These are phyloP conservation scores for Trapa incisa DNA, from an alignment of 345 rosid species.

Conservation along the genomic window DNA sequence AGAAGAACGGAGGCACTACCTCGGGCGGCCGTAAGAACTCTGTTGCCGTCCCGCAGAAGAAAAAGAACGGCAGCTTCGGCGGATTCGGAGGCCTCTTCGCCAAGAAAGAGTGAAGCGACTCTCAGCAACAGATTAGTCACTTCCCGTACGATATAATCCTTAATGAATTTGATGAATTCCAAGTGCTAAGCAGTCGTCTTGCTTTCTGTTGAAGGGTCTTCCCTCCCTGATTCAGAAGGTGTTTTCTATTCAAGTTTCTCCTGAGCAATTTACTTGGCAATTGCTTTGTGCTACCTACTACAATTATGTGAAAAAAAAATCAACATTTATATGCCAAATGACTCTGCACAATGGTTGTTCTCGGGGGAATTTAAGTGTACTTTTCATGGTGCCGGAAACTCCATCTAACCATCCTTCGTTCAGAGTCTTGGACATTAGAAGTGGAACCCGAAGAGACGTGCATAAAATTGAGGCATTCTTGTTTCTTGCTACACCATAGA, in stretches of 20 bases:
- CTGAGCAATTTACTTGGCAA: background rate
- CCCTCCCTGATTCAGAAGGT: background rate
- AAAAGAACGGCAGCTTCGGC: constrained; percentile 38
- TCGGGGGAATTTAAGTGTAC: background rate
- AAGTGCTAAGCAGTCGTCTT: background rate
- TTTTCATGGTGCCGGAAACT: background rate
- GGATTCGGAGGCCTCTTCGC: constrained; percentile 60
- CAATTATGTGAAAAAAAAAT: background rate
- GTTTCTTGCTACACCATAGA: background rate
- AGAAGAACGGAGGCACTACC: constrained; percentile 24
- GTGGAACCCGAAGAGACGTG: background rate
- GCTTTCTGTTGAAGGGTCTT: background rate
- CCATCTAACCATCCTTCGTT: background rate
- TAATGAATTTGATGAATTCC: constrained; percentile 4
- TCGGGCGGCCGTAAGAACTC: constrained; percentile 35
- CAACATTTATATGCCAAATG: background rate
- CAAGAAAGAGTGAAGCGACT: constrained; percentile 19
- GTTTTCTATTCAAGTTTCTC: background rate
- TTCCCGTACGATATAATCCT: background rate
- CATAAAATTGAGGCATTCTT: background rate
- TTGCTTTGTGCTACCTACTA: background rate
- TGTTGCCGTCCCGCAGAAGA: constrained; percentile 56
- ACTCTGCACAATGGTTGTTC: background rate
- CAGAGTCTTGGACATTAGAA: background rate
- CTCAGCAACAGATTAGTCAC: background rate